Base-by-base conservation (phyloP, 176 grass and related monocot genomes). In the Lolium rigidum region DNA sequence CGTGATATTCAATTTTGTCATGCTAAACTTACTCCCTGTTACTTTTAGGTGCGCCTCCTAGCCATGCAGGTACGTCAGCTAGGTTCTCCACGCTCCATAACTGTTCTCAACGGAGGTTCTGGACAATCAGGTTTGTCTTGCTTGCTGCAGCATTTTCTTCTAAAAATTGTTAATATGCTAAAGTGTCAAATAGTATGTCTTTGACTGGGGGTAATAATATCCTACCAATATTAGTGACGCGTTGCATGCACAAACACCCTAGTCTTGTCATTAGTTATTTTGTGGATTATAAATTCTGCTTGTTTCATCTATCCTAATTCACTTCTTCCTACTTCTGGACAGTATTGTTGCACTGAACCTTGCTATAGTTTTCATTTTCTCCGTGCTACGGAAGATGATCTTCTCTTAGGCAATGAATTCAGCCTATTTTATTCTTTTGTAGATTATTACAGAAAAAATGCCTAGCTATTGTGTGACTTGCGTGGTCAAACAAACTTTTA, bases 41-140 rank as follows among this genome's bases (percentile, higher is more conserved):
- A 75, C 69, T 69, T 61, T 50, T 85, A 98, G 96, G 87, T 98
- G 51, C 90, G 87, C 7, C 77, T 81, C 43, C 90, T 99, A 70
- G 24, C 94, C 43, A 85, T 93, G 92, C 92, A 99, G 72, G 80
- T 99, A 65, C 84, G 88, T 17, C 90, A 90, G 39, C 31, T 96
- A 64, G 22, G 79, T 83, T 80, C 82, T 55, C 60, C 88, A 69
- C 94, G 90, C 46, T 39, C 90, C 4, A 68, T 96, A 70, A 98
- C 92, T 87, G 60, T 99, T 91, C 52, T 96, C 24, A 90, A 44
- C 88, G 94, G 90, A 89, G 70, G 81, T 83, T 92, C 97, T 79
- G 86, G 87, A 75, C 86, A 89, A 91, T 77, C 91, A 94, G 94
- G 97, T 98, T 81, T 69, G 82, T 68, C 61, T 89, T 77, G 62